Evolutionary conservation across 257 asterid genomes (phyloP).

Genomic region (Hygrophila difformis): DNA sequence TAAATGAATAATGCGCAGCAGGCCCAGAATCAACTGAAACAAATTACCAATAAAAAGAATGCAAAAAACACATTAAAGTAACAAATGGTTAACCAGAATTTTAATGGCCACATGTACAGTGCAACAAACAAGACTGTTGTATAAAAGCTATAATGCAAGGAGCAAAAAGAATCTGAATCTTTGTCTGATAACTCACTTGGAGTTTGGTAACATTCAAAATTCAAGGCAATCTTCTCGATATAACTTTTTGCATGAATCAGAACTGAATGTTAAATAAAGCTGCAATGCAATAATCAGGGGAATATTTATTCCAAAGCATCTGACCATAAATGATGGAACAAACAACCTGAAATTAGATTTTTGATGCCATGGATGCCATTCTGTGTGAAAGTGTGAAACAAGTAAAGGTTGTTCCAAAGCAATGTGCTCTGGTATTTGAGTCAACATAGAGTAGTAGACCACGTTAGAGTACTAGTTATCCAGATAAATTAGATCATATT

Average conservation of each 20-base stretch:
- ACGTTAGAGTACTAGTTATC: background rate
- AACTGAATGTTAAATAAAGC: background rate
- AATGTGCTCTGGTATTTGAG: background rate
- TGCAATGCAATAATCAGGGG: background rate
- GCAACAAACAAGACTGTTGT: background rate
- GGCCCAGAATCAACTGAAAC: too few species aligned
- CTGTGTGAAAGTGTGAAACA: too few species aligned
- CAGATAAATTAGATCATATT: conserved; percentile 3
- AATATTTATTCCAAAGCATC: background rate
- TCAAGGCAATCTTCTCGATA: background rate
- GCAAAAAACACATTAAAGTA: background rate
- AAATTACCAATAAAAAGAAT: background rate
- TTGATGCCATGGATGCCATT: conserved; percentile 1
- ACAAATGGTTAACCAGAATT: background rate
- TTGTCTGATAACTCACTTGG: too few species aligned
- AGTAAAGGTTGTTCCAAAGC: background rate
- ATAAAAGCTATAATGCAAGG: background rate
- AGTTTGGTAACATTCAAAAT: background rate
- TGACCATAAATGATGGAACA: background rate
- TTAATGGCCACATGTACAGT: background rate
- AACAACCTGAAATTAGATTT: background rate
- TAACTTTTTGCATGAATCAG: background rate
- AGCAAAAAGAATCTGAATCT: background rate
- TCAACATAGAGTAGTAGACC: conserved; percentile 5
- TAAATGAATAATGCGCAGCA: background rate